Evolutionary conservation across 495 filamentous ascomycete species (phyloP), one percentile per base, ranked within the genome.

Genomic region (Neurospora sublineolata): DNA sequence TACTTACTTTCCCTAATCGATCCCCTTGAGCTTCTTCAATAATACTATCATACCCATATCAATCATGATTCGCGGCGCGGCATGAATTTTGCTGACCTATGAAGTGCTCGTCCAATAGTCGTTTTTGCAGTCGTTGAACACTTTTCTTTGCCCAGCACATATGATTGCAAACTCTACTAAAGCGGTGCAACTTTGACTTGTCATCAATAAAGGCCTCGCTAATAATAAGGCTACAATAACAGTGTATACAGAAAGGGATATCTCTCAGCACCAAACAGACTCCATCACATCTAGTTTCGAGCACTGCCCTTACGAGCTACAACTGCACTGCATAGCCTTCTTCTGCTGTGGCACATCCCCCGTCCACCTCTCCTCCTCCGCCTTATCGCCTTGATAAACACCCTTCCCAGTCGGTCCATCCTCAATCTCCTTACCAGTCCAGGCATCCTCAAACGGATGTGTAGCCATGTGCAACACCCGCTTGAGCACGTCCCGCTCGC

Each of bases 301-400:
- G 3, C 30, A 33, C 30, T 4, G 30, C 30, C 30, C 27, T 69
- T 78, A 86, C 33, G 86, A 88, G 73, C 85, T 87, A 79, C 95
- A 99, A 78, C 91, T 94, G 81, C 95, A 99, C 85, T 97, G 94
- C 87, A 97, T 88, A 52, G 89, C 91, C 76, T 92, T 85, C 79
- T 87, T 87, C 52, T 82, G 81, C 80, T 83, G 89, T 11, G 95
- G 95, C 69, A 97, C 93, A 83, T 97, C 94, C 10, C 93, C 90
- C 72, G 90, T 94, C 83, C 92, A 97, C 75, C 96, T 85, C 76
- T 89, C 86, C 73, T 96, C 93, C 78, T 95, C 92, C 37, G 88
- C 87, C 74, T 79, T 81, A 75, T 94, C 83, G 68, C 88, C 86
- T n/a, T 81, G 69, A 52, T 83, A 83, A 23, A 71, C 70, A 38